Conservation (phyloP, 2,329 filamentous ascomycete genomes). For the Rasamsonia emersonii region DNA sequence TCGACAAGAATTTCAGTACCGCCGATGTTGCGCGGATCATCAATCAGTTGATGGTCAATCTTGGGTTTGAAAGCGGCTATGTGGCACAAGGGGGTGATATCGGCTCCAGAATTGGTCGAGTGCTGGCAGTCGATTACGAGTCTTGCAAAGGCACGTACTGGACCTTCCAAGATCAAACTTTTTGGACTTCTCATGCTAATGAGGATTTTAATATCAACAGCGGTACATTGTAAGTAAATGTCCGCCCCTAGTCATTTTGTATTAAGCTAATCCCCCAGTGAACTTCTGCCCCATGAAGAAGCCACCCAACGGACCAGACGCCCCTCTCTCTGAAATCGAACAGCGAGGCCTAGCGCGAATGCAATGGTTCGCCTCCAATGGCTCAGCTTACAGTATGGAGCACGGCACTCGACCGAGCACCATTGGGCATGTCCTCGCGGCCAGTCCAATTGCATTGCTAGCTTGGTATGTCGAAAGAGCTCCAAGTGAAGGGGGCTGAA, state of each 20-base stretch:
- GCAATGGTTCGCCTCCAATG: conserved; percentile 16
- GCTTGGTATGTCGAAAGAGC: conserved; percentile 43
- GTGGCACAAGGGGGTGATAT: conserved; percentile 52
- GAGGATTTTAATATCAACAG: neutral
- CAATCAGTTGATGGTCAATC: conserved; percentile 43
- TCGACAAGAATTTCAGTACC: conserved; percentile 35
- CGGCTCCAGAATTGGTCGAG: conserved; percentile 37
- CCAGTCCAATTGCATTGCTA: conserved; percentile 49
- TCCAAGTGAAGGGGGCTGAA: no score
- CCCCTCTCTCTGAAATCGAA: conserved; percentile 3
- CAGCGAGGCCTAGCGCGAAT: conserved; percentile 4
- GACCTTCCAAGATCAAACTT: conserved; percentile 1
- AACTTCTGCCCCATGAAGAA: conserved; percentile 16
- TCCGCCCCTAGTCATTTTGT: no score
- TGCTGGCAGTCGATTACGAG: conserved; percentile 33
- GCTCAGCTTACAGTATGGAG: conserved; percentile 42
- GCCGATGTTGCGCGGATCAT: conserved; percentile 37
- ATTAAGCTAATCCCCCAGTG: conserved; percentile 5
- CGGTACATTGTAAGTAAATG: conserved; percentile 6
- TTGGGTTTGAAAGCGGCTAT: conserved; percentile 47
- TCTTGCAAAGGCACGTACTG: conserved; percentile 38
- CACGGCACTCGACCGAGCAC: conserved; percentile 50
- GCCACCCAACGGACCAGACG: conserved; percentile 29
- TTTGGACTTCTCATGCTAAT: neutral
- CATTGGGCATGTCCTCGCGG: conserved; percentile 46